Evolutionary conservation across 2,329 filamentous ascomycete species (phyloP).

Genomic region (Gaeumannomyces tritici): DNA sequence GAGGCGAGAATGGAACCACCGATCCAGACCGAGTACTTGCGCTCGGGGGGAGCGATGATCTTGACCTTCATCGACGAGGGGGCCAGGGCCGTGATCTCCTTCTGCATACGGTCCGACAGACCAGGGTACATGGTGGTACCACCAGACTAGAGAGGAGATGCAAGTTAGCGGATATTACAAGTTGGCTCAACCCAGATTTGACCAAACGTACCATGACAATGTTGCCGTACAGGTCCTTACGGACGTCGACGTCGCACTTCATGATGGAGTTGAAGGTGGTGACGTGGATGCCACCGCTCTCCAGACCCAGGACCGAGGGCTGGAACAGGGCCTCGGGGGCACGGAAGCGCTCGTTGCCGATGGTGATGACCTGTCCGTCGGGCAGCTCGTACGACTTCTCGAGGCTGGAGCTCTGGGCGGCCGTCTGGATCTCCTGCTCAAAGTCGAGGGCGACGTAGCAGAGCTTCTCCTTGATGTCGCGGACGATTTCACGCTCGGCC

Average conservation of each 20-base stretch:
- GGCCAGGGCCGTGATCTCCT: slow-evolving; percentile 99
- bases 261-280: slow-evolving; percentile 99
- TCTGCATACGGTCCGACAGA: slow-evolving; percentile 99
- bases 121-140: slow-evolving; percentile 99
- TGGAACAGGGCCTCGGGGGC: slow-evolving; percentile 99
- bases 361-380: slow-evolving; percentile 90
- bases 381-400: slow-evolving; percentile 99
- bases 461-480: slow-evolving; percentile 99
- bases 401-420: slow-evolving; percentile 94
- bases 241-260: slow-evolving; percentile 99
- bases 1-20: slow-evolving; percentile 99
- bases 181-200: too few species aligned
- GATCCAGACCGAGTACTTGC: slow-evolving; percentile 99
- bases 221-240: slow-evolving; percentile 99
- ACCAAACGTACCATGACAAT: slow-evolving; percentile 92
- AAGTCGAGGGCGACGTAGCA: slow-evolving; percentile 99
- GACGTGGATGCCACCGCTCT: slow-evolving; percentile 97
- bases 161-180: neutral
- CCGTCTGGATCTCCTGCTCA: slow-evolving; percentile 99
- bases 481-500: slow-evolving; percentile 99
- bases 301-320: slow-evolving; percentile 94
- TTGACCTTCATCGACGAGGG: slow-evolving; percentile 99
- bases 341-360: slow-evolving; percentile 99
- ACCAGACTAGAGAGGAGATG: slow-evolving; percentile 37
- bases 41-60: slow-evolving; percentile 99